Percentiles rank a stretch among this genome's conserved stretches.
Conservation (phyloP, 768 basidiomycete species). For the Collybia mongolica region DNA sequence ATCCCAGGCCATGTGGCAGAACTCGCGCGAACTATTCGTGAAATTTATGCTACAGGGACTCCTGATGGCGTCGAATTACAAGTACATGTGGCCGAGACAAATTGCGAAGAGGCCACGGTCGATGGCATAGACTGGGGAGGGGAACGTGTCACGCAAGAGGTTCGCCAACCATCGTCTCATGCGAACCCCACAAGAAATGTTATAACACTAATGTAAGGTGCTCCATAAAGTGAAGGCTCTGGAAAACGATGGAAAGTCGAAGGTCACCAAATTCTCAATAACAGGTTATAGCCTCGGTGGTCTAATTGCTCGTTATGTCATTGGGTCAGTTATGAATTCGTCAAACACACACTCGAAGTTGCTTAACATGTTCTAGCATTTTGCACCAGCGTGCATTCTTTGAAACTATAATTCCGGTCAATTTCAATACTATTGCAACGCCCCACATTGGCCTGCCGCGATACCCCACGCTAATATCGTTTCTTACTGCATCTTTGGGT, state of each 20-base stretch:
- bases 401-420: constrained; percentile 63
- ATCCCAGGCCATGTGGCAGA: constrained; percentile 64
- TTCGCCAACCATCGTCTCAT: constrained; percentile 23
- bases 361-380: constrained; percentile 39
- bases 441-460: constrained; percentile 77
- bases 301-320: constrained; percentile 73
- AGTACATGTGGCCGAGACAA: constrained; percentile 64
- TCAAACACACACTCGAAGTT: constrained; percentile 41
- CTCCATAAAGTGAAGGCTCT: constrained; percentile 52
- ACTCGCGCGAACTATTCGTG: constrained; percentile 49
- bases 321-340: constrained; percentile 65
- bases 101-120: constrained; percentile 66
- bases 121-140: constrained; percentile 86
- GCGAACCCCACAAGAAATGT: background rate
- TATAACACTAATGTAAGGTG: constrained; percentile 41
- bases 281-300: constrained; percentile 84
- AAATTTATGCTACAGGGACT: constrained; percentile 32
- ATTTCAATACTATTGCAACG: constrained; percentile 83
- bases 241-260: constrained; percentile 44
- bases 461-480: constrained; percentile 60
- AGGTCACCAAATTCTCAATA: constrained; percentile 67
- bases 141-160: constrained; percentile 80
- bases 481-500: constrained; percentile 53
- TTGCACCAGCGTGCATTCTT: constrained; percentile 73
- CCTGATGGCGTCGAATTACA: constrained; percentile 48